Evolutionary conservation across 768 basidiomycete species (phyloP).

Genomic region (Coprinopsis strossmayeri): DNA sequence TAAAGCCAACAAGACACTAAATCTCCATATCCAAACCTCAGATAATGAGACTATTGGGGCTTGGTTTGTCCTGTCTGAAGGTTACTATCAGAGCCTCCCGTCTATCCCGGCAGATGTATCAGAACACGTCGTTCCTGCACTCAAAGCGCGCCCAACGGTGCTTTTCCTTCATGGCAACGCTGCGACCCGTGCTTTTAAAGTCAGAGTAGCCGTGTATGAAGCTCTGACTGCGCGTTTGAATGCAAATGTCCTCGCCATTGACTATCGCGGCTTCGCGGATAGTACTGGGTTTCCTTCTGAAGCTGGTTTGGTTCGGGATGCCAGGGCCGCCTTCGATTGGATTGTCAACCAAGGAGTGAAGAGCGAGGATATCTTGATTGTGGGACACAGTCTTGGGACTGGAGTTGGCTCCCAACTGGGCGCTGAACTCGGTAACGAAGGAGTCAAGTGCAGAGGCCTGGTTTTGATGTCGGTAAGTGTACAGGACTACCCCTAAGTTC

Average conservation of each 20-base stretch:
- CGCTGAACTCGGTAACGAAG: conserved; percentile 39
- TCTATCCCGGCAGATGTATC: conserved; percentile 29
- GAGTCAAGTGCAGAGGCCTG: conserved; percentile 34
- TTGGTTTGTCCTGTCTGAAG: conserved; percentile 76
- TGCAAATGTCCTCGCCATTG: conserved; percentile 77
- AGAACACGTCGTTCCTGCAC: conserved; percentile 43
- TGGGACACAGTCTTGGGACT: conserved; percentile 89
- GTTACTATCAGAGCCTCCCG: conserved; percentile 47
- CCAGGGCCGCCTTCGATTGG: conserved; percentile 78
- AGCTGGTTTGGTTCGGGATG: conserved; percentile 65
- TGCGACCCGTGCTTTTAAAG: conserved; percentile 63
- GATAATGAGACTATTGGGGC: conserved; percentile 82
- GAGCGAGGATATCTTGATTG: conserved; percentile 56
- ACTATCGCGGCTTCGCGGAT: conserved; percentile 92
- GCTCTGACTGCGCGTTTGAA: conserved; percentile 58
- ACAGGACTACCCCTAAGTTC: too few species aligned
- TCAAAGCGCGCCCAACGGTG: conserved; percentile 62
- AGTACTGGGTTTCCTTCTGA: conserved; percentile 77
- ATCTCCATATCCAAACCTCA: conserved; percentile 60
- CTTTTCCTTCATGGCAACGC: conserved; percentile 93
- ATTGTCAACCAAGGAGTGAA: conserved; percentile 50
- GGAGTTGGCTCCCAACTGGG: conserved; percentile 58
- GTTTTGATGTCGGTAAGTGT: conserved; percentile 40
- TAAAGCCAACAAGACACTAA: conserved; percentile 70
- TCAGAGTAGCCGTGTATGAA: conserved; percentile 64